Evolutionary conservation across 2,329 filamentous ascomycete species (phyloP).

Genomic region (Claviceps humidiphila): DNA sequence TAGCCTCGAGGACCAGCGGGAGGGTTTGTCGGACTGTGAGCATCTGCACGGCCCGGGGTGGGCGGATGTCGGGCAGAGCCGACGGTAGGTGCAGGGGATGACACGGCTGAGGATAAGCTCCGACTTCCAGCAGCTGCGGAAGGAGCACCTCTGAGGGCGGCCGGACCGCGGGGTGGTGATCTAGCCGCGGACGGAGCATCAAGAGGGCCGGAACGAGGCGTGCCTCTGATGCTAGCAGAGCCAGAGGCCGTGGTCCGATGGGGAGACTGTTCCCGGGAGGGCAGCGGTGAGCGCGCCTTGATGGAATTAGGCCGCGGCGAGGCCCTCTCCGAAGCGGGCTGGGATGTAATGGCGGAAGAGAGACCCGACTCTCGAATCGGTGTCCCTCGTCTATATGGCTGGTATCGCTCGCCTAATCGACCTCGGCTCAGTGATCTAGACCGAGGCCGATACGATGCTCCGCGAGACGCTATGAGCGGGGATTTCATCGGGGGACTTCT

Average conservation of each 20-base stretch:
- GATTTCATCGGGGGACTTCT: slow-evolving; percentile 18
- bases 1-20: slow-evolving; percentile 44
- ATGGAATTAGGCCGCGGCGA: slow-evolving; percentile 37
- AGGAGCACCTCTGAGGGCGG: slow-evolving; percentile 29
- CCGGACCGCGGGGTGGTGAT: slow-evolving; percentile 43
- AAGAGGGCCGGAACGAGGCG: slow-evolving; percentile 14
- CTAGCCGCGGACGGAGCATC: slow-evolving; percentile 18
- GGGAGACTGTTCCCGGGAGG: slow-evolving; percentile 29
- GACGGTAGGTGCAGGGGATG: slow-evolving; percentile 21
- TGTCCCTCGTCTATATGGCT: slow-evolving; percentile 32
- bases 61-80: slow-evolving; percentile 17
- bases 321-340: slow-evolving; percentile 36
- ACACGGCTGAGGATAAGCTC: slow-evolving; percentile 24
- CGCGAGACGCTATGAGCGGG: slow-evolving; percentile 17
- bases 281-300: slow-evolving; percentile 33
- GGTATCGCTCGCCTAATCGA: slow-evolving; percentile 32
- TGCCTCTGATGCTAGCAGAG: slow-evolving; percentile 15
- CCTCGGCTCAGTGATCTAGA: slow-evolving; percentile 32
- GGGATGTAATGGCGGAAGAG: slow-evolving; percentile 37
- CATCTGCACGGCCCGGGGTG: slow-evolving; percentile 24
- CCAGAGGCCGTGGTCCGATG: slow-evolving; percentile 14
- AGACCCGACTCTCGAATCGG: slow-evolving; percentile 35
- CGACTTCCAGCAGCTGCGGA: slow-evolving; percentile 28
- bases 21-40: slow-evolving; percentile 33
- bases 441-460: slow-evolving; percentile 37